Evolutionary conservation across 2,329 filamentous ascomycete species (phyloP).

Genomic region (Ophiocordyceps camponoti-saundersi): DNA sequence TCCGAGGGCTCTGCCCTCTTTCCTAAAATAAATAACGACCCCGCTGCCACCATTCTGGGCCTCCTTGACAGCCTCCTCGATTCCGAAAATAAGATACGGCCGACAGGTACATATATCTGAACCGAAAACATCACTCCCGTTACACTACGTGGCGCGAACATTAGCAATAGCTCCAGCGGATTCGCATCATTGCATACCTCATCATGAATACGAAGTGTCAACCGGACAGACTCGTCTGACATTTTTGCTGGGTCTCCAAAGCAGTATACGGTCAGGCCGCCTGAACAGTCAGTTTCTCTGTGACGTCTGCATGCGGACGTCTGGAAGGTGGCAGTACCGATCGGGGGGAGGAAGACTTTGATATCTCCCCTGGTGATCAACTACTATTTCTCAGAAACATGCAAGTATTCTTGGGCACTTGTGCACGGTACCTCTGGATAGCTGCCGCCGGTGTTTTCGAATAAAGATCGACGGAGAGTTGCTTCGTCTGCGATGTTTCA

Average conservation of each 20-base stretch:
- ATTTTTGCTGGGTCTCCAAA: conserved; percentile 93
- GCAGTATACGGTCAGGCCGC: conserved; percentile 88
- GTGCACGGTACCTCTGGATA: conserved; percentile 55
- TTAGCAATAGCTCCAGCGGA: conserved; percentile 2
- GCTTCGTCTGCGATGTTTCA: conserved; percentile 50
- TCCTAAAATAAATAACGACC: conserved; percentile 96
- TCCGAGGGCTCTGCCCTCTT: conserved; percentile 84
- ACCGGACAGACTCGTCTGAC: conserved; percentile 63
- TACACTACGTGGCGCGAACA: conserved; percentile 55
- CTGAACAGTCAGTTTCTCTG: conserved; percentile 14
- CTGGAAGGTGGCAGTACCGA: conserved; percentile 32
- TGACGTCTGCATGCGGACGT: background rate
- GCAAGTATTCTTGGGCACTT: background rate
- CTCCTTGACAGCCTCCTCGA: conserved; percentile 94
- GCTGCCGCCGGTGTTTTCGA: conserved; percentile 89
- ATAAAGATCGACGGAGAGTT: conserved; percentile 67
- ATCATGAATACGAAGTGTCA: conserved; percentile 70
- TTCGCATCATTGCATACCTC: conserved; percentile 24
- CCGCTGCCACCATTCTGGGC: conserved; percentile 87
- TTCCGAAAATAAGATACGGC: conserved; percentile 90
- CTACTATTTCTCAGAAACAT: conserved; percentile 11
- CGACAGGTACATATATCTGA: conserved; percentile 96
- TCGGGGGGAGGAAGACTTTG: conserved; percentile 89
- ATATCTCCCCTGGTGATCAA: conserved; percentile 88
- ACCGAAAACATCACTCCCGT: conserved; percentile 93